Conservation (phyloP, 768 basidiomycete genomes). For the Rhodotorula graminis region DNA sequence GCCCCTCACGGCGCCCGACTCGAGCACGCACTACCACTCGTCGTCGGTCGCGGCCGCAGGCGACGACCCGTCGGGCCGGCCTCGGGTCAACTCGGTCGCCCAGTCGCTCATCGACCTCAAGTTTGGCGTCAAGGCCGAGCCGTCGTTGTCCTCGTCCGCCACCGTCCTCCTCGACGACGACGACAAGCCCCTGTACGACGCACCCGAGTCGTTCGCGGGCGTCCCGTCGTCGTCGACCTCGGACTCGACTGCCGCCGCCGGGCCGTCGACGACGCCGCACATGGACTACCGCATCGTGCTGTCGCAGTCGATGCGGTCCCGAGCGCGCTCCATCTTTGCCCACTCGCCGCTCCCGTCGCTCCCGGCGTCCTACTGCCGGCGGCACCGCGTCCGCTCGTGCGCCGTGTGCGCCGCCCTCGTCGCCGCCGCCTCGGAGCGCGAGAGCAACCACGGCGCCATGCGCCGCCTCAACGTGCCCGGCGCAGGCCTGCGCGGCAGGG, state of each 20-base stretch:
- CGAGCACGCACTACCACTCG: slow-evolving; percentile 34
- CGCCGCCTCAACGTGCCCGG: slow-evolving; percentile 25
- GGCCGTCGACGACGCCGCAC: slow-evolving; percentile 31
- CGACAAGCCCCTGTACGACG: slow-evolving; percentile 4
- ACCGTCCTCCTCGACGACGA: background rate
- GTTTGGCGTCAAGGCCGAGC: slow-evolving; percentile 28
- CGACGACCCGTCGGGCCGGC: background rate
- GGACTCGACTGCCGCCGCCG: background rate
- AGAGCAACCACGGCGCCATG: slow-evolving; percentile 10
- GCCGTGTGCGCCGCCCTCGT: slow-evolving; percentile 21
- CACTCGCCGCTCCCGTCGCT: slow-evolving; percentile 18
- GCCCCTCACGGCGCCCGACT: slow-evolving; percentile 29
- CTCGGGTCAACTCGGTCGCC: slow-evolving; percentile 22
- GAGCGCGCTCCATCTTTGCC: slow-evolving; percentile 35
- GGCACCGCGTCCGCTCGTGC: slow-evolving; percentile 35
- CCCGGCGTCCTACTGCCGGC: slow-evolving; percentile 29
- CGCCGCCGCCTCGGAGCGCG: slow-evolving; percentile 3
- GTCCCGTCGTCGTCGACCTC: background rate
- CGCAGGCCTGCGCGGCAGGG: slow-evolving; percentile 2
- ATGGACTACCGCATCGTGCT: slow-evolving; percentile 42
- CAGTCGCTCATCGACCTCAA: slow-evolving; percentile 38
- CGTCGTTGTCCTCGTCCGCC: slow-evolving; percentile 1
- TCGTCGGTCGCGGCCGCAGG: slow-evolving; percentile 3
- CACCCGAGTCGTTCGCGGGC: no score
- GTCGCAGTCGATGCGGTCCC: slow-evolving; percentile 33